phyloP scores from a whole-genome alignment of 2,329 filamentous ascomycete genomes.

The Pseudocercospora cruenta region DNA sequence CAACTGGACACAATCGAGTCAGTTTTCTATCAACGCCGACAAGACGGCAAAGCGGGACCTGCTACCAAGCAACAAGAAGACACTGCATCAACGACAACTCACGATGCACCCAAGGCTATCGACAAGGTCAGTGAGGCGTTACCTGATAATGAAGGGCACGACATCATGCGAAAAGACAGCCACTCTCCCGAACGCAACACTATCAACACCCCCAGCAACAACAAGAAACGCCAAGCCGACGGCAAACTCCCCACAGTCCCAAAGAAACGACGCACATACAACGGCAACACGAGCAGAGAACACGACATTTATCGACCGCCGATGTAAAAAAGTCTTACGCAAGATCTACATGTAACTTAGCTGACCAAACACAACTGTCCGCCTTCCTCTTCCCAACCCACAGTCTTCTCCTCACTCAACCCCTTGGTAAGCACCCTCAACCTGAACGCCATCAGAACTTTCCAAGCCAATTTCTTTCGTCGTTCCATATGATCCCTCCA shows the following conservation, averaged over 20 bases:
- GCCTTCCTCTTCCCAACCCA: conserved; percentile 13
- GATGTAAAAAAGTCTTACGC: too few species aligned
- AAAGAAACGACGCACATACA: neutral
- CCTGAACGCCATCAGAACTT: conserved; percentile 12
- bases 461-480: conserved; percentile 10
- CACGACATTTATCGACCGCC: neutral
- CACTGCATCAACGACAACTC: neutral
- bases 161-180: neutral
- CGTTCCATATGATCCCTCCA: conserved; percentile 7
- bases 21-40: neutral
- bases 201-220: neutral
- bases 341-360: neutral
- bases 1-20: neutral
- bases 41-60: neutral
- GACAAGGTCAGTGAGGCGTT: neutral
- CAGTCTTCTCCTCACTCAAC: neutral
- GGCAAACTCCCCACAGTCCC: neutral
- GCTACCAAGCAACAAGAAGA: neutral
- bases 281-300: neutral
- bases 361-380: conserved; percentile 18
- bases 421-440: conserved; percentile 6
- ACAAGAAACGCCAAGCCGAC: neutral
- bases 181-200: neutral
- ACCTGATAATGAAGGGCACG: neutral
- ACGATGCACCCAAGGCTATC: neutral